These are phyloP conservation scores for Acer campestre DNA, from an alignment of 345 rosid genomes.

Conservation along the genomic window DNA sequence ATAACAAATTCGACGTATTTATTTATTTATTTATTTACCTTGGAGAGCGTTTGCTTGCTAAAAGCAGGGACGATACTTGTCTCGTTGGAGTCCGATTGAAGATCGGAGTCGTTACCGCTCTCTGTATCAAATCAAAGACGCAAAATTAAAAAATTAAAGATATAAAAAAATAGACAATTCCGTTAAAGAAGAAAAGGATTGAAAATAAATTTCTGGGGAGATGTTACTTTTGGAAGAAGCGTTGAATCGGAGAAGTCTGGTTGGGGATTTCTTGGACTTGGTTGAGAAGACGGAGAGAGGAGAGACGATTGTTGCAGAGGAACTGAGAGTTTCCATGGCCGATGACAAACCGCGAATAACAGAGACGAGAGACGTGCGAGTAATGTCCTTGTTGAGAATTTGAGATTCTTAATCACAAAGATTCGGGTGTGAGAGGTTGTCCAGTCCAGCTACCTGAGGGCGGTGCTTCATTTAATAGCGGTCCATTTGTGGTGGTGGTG, in stretches of 20 bases:
- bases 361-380: not conserved
- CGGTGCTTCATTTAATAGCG: not conserved
- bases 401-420: not conserved
- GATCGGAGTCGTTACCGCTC: conserved; percentile 55
- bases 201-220: not conserved
- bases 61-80: conserved; percentile 67
- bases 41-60: conserved; percentile 54
- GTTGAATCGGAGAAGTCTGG: conserved; percentile 44
- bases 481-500: not conserved
- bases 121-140: conserved; percentile 31
- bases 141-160: not conserved
- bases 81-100: conserved; percentile 51
- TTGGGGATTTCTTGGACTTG: conserved; percentile 40
- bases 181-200: not conserved
- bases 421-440: not conserved
- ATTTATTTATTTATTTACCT: conserved; percentile 31
- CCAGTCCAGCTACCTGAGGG: not conserved
- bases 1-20: not conserved
- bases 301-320: conserved; percentile 54
- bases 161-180: not conserved
- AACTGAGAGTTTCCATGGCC: conserved; percentile 68
- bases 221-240: conserved; percentile 57
- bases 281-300: conserved; percentile 60
- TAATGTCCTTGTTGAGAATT: not conserved
- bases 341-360: conserved; percentile 21